Evolutionary conservation across 805 yeast genomes (phyloP).

Genomic region (Zygosaccharomyces bisporus): DNA sequence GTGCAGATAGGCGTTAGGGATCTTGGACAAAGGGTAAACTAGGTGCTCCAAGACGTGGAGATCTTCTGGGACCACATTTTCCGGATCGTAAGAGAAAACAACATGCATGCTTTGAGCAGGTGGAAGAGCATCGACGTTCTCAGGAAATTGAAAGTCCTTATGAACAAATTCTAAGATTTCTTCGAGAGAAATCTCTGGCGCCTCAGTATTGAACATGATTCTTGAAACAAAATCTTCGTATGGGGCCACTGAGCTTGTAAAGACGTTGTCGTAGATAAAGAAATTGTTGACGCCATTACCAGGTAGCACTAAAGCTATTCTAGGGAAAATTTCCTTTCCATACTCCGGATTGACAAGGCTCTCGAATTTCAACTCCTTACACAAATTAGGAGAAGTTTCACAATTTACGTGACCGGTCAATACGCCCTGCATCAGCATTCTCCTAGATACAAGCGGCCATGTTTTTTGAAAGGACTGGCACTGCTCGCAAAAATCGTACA

Average conservation of each 20-base stretch:
- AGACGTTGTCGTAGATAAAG: constrained; percentile 22
- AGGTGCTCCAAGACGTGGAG: constrained; percentile 56
- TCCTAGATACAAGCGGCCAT: constrained; percentile 59
- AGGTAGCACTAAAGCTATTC: constrained; percentile 52
- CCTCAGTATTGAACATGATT: constrained; percentile 45
- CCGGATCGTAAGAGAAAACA: constrained; percentile 50
- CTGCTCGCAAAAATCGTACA: constrained; percentile 44
- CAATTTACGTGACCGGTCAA: constrained; percentile 61
- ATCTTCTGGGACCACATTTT: constrained; percentile 53
- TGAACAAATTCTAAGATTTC: constrained; percentile 19
- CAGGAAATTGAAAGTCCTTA: constrained; percentile 13
- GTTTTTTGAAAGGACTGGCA: constrained; percentile 49
- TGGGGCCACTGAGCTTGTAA: constrained; percentile 30
- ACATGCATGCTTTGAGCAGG: constrained; percentile 38
- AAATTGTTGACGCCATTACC: constrained; percentile 33
- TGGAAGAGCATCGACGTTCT: constrained; percentile 14
- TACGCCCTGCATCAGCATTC: constrained; percentile 37
- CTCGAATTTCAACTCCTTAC: constrained; percentile 48
- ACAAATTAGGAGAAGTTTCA: constrained; percentile 45
- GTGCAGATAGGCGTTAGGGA: constrained; percentile 54
- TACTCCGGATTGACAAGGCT: constrained; percentile 28
- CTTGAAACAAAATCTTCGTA: constrained; percentile 46
- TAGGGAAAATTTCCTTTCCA: constrained; percentile 36
- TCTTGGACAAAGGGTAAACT: constrained; percentile 54
- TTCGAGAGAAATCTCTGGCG: constrained; percentile 30